These are phyloP conservation scores for Fistulifera pelliculosa DNA, from an alignment of 108 stramenopile species.

Conservation along the genomic window DNA sequence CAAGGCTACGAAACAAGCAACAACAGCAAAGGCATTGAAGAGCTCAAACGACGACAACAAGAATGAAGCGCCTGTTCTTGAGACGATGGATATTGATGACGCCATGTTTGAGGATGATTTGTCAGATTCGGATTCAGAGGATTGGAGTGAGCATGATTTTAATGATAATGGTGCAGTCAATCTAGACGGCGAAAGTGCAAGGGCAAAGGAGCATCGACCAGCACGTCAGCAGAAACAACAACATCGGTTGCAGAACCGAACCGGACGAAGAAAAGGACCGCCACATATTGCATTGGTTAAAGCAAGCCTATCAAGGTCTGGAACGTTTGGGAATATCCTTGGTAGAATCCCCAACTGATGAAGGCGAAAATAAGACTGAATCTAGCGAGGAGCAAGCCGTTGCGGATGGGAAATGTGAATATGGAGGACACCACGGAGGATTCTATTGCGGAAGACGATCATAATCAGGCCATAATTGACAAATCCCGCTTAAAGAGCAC, in stretches of 20 bases:
- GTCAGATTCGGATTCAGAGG: neutral
- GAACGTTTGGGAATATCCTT: slow-evolving; percentile 37
- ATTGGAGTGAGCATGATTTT: neutral
- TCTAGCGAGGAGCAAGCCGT: neutral
- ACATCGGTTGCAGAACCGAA: neutral
- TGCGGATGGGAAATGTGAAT: neutral
- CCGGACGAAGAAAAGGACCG: neutral
- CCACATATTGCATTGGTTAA: slow-evolving; percentile 3
- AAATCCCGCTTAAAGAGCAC: neutral
- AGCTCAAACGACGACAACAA: neutral
- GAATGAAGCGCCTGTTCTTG: neutral
- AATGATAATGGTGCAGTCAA: neutral
- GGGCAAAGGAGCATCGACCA: slow-evolving; percentile 1
- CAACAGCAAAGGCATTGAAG: neutral
- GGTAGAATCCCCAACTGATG: slow-evolving; percentile 23
- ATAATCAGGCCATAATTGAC: neutral
- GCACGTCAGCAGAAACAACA: slow-evolving; percentile 3
- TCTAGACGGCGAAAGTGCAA: neutral
- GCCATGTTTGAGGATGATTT: slow-evolving; percentile 17
- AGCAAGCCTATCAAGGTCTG: slow-evolving; percentile 27
- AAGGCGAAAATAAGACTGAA: neutral
- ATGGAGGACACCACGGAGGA: neutral
- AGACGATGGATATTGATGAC: slow-evolving; percentile 6
- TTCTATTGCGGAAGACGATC: neutral
- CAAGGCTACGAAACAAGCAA: neutral